Conservation (phyloP, 2,329 filamentous ascomycete genomes). For the Colletotrichum karsti region DNA sequence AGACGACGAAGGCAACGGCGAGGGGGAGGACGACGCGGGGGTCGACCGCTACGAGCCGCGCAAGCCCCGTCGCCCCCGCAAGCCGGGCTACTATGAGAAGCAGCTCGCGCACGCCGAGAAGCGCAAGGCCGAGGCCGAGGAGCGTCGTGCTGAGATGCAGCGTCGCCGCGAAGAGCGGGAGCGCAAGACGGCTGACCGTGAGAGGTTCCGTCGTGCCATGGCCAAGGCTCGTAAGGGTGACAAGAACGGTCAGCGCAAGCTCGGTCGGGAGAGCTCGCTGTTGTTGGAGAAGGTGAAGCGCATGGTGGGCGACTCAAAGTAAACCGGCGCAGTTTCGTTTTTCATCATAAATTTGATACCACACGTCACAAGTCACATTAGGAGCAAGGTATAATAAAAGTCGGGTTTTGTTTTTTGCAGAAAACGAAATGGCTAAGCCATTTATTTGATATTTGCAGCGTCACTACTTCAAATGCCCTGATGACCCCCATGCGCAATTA, state of each 20-base stretch:
- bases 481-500: neutral
- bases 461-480: conserved; percentile 2
- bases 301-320: conserved; percentile 61
- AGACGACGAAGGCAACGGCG: neutral
- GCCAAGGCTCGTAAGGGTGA: conserved; percentile 76
- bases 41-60: conserved; percentile 28
- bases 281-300: conserved; percentile 81
- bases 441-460: conserved; percentile 12
- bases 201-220: conserved; percentile 72
- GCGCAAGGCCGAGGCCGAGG: conserved; percentile 50
- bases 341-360: conserved; percentile 17
- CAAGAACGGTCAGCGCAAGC: conserved; percentile 76
- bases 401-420: neutral
- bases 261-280: conserved; percentile 83
- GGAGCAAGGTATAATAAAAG: neutral
- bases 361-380: neutral
- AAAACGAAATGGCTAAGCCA: neutral
- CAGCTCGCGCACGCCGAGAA: conserved; percentile 60
- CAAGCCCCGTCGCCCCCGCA: conserved; percentile 32
- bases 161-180: conserved; percentile 70
- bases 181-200: conserved; percentile 70
- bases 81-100: conserved; percentile 72
- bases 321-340: neutral
- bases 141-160: conserved; percentile 49
- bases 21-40: conserved; percentile 12